Percentiles rank a stretch among this genome's conserved stretches.
Evolutionary conservation across 352 stramenopile genomes (phyloP).

Genomic region (Phytophthora fragariaefolia): DNA sequence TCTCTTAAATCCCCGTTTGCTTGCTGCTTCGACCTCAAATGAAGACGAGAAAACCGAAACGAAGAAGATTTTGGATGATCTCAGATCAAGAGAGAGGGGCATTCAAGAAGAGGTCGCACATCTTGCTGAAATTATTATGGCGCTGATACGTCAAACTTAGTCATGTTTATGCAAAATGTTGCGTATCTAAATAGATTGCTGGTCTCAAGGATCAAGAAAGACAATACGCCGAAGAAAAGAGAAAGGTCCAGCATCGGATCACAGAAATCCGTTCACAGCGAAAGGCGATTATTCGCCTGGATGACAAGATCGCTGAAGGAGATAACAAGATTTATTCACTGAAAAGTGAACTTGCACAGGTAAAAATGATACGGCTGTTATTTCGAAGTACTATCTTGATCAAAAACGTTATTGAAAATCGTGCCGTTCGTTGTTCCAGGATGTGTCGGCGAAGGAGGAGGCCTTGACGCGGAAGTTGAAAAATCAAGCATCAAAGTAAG

Average conservation of each 20-base stretch:
- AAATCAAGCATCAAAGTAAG: slow-evolving; percentile 69
- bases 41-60: slow-evolving; percentile 76
- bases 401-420: no score
- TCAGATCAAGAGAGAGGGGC: slow-evolving; percentile 34
- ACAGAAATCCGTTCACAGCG: slow-evolving; percentile 75
- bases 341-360: slow-evolving; percentile 74
- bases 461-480: slow-evolving; percentile 79
- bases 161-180: no score
- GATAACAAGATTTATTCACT: slow-evolving; percentile 78
- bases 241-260: slow-evolving; percentile 62
- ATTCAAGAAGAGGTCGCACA: slow-evolving; percentile 66
- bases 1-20: slow-evolving; percentile 65
- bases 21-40: slow-evolving; percentile 80
- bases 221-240: slow-evolving; percentile 62
- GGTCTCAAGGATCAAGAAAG: slow-evolving; percentile 72
- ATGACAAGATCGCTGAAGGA: slow-evolving; percentile 76
- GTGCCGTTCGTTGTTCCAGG: slow-evolving; percentile 39
- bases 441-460: slow-evolving; percentile 81
- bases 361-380: slow-evolving; percentile 20
- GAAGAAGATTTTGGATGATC: slow-evolving; percentile 57
- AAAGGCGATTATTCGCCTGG: slow-evolving; percentile 71
- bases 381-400: no score
- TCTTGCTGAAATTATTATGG: not conserved
- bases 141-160: no score
- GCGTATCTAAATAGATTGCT: slow-evolving; percentile 51